Conservation (phyloP, 192 early-diverging fungal species). For the Phlyctochytrium arcticum region DNA sequence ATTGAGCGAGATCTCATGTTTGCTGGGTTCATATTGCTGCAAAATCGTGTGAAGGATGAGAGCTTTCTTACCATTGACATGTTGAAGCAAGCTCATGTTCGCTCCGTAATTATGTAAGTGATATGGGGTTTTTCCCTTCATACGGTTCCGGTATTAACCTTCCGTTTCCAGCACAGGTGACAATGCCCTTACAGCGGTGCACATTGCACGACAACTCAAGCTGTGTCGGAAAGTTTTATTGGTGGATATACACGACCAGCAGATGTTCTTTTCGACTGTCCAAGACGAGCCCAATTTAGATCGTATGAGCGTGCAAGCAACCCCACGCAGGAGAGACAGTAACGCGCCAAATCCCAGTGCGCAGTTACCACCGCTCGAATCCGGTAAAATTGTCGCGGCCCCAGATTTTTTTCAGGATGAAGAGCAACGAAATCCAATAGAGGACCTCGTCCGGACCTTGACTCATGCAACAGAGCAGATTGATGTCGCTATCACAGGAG, state of each 20-base stretch:
- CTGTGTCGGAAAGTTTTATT: conserved; percentile 47
- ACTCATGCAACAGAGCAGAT: conserved; percentile 12
- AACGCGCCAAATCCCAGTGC: not conserved
- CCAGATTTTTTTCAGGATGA: not conserved
- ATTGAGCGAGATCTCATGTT: conserved; percentile 60
- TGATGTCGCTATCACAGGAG: conserved; percentile 68
- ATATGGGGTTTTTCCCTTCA: not conserved
- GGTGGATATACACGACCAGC: conserved; percentile 52
- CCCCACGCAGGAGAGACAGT: not conserved
- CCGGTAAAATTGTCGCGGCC: not conserved
- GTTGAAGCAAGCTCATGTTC: conserved; percentile 60
- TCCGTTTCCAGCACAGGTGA: conserved; percentile 60
- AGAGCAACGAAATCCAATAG: not conserved
- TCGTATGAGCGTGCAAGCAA: not conserved
- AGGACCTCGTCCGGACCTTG: conserved; percentile 10
- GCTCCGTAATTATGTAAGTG: conserved; percentile 67
- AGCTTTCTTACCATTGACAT: conserved; percentile 55
- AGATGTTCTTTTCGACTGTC: conserved; percentile 20
- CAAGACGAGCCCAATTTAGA: conserved; percentile 7
- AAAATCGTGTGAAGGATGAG: conserved; percentile 73
- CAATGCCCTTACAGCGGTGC: conserved; percentile 71
- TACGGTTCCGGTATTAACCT: no score
- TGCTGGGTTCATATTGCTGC: conserved; percentile 67
- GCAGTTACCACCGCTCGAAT: not conserved
- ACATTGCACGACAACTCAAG: conserved; percentile 64